phyloP scores from a whole-genome alignment of 352 stramenopile genomes.

The Globisporangium solare region DNA sequence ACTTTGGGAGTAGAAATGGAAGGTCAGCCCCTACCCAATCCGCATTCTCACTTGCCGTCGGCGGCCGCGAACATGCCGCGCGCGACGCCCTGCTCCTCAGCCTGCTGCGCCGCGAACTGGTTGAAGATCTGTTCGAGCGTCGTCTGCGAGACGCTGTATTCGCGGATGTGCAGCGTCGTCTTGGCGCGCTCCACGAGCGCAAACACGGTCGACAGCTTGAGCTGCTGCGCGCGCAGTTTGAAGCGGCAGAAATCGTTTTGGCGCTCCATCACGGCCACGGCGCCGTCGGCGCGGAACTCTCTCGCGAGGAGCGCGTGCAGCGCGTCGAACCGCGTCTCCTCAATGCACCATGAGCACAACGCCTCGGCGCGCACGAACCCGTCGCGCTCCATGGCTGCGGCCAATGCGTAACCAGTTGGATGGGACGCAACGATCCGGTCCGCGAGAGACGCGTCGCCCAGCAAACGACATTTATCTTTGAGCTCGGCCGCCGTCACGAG shows the following conservation, averaged over 20 bases:
- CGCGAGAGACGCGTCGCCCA: constrained; percentile 33
- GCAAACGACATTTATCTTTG: constrained; percentile 28
- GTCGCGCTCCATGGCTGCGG: constrained; percentile 44
- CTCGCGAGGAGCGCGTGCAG: constrained; percentile 28
- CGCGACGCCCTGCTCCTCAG: constrained; percentile 22
- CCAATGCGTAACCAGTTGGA: constrained; percentile 66
- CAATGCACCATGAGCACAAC: constrained; percentile 65
- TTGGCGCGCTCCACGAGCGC: constrained; percentile 63
- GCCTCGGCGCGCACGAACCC: constrained; percentile 34
- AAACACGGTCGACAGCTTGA: constrained; percentile 66
- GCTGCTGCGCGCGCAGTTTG: constrained; percentile 21
- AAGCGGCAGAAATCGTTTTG: constrained; percentile 63
- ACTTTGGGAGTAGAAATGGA: no score
- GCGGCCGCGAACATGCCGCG: background rate
- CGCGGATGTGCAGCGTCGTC: constrained; percentile 54
- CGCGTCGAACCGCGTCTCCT: constrained; percentile 46
- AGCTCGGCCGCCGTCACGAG: constrained; percentile 27
- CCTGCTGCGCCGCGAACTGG: constrained; percentile 72
- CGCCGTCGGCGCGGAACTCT: constrained; percentile 25
- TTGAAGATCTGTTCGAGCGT: constrained; percentile 92
- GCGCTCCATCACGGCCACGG: constrained; percentile 42
- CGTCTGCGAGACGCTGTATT: constrained; percentile 88
- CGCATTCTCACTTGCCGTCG: no score
- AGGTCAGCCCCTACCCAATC: no score
- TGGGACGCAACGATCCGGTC: constrained; percentile 45